A percentile compares a stretch with the other conserved stretches of the same genome.
phyloP scores from a whole-genome alignment of 148 eudicot genomes.

The Oxyria digyna region DNA sequence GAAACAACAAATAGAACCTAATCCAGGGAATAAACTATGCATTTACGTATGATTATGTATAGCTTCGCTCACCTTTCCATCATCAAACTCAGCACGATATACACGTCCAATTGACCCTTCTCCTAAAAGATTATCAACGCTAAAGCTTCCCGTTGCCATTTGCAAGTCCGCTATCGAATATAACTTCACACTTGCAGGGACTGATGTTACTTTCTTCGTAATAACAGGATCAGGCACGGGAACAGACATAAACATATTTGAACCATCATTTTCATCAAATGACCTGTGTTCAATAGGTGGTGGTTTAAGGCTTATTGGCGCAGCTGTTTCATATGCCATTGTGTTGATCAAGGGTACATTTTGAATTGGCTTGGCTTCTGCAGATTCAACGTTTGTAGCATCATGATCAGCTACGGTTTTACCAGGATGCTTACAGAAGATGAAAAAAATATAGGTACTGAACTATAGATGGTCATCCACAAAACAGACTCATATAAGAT shows the following conservation, averaged over 20 bases:
- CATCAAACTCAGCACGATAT: constrained; percentile 41
- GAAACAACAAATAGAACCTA: neutral
- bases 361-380: constrained; percentile 13
- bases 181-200: constrained; percentile 45
- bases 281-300: constrained; percentile 14
- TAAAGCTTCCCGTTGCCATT: constrained; percentile 87
- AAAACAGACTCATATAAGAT: neutral
- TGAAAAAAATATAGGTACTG: neutral
- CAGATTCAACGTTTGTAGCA: neutral
- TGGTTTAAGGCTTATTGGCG: constrained; percentile 11
- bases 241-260: constrained; percentile 19
- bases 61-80: constrained; percentile 58
- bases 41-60: neutral
- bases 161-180: constrained; percentile 95
- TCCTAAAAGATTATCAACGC: constrained; percentile 61
- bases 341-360: constrained; percentile 8
- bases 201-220: constrained; percentile 42
- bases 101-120: constrained; percentile 85
- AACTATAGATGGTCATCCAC: neutral
- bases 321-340: neutral
- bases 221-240: constrained; percentile 23
- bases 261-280: constrained; percentile 14
- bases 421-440: neutral
- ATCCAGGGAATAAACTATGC: neutral
- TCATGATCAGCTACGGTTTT: neutral